Base-by-base conservation (phyloP, 768 basidiomycete genomes). In the Chalciporus sphaerocephalus region DNA sequence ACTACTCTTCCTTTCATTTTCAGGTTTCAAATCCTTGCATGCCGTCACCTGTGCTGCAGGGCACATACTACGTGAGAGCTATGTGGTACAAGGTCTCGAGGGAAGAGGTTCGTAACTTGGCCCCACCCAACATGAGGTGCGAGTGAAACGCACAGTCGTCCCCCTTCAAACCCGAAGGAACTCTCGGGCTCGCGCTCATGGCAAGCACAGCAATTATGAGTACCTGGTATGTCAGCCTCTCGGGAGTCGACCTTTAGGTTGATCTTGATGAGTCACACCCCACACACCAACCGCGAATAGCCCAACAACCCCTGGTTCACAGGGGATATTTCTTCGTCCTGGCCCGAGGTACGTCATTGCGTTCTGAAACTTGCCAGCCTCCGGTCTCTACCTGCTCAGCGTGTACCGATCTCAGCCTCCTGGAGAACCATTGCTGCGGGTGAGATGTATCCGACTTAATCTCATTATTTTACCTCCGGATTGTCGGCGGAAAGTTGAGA, bases 151-250 rank as follows among this genome's bases (percentile, higher is more conserved):
- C 8, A 17, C 16, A 38, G 25, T 34, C 28, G 2, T 40, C 51
- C 27, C 28, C 36, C 53, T 24, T 47, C 44, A 46, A 16, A 40
- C 38, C 50, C 53, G 34, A 43, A 13, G 20, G 20, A 24, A 38
- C 40, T 18, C 12, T 17, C 18, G 3, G 18, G 22, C 27, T 55
- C 24, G 27, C 10, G 21, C 17, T 9, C 23, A 16, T 21, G 13
- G 10, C 30, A 36, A 21, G 11, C 42, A 12, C 13, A 20, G 20
- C 45, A 23, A 38, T 39, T 39, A 33, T 38, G 23, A 28, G 20
- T 10, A 6, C 21, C 40, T 38, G 22, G 39, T n/a, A 32, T 15
- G 15, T 32, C 30, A 13, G 3, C 6, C 6, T 30, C 28, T 5
- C 28, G n/a, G n/a, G n/a, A n/a, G n/a, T n/a, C n/a, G n/a, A n/a